Percentiles rank a stretch among this genome's conserved stretches.
phyloP scores from a whole-genome alignment of 164 flowering plant genomes.

The Brasenia schreberi region DNA sequence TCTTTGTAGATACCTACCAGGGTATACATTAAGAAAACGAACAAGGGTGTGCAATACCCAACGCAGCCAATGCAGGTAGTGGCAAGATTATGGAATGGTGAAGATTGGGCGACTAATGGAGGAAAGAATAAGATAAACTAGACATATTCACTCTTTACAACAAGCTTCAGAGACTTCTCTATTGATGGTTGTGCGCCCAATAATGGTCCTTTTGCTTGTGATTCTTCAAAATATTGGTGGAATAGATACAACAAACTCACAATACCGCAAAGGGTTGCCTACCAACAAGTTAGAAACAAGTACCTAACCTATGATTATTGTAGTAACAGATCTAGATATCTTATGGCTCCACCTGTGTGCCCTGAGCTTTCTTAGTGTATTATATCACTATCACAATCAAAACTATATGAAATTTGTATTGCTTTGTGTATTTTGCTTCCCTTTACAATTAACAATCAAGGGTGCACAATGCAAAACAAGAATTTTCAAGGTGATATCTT shows the following conservation, averaged over 20 bases:
- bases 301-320: slow-evolving; percentile 55
- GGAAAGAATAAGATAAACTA: slow-evolving; percentile 42
- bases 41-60: slow-evolving; percentile 39
- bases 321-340: slow-evolving; percentile 21
- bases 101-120: slow-evolving; percentile 61
- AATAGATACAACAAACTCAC: slow-evolving; percentile 23
- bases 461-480: too few species aligned
- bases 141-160: slow-evolving; percentile 43
- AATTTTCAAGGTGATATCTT: too few species aligned
- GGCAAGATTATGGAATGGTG: slow-evolving; percentile 61
- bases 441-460: too few species aligned
- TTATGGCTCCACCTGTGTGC: slow-evolving; percentile 36
- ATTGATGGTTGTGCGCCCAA: slow-evolving; percentile 28
- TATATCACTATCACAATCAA: too few species aligned
- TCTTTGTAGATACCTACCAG: slow-evolving; percentile 54
- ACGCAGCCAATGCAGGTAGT: slow-evolving; percentile 34
- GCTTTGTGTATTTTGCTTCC: too few species aligned
- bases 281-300: slow-evolving; percentile 14
- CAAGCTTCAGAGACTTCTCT: slow-evolving; percentile 27
- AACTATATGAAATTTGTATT: too few species aligned
- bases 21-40: slow-evolving; percentile 43
- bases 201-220: slow-evolving; percentile 7
- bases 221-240: slow-evolving; percentile 33
- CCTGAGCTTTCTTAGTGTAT: too few species aligned
- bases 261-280: slow-evolving; percentile 8